Conservation (phyloP, 164 flowering plant genomes). For the Kingdonia uniflora region DNA sequence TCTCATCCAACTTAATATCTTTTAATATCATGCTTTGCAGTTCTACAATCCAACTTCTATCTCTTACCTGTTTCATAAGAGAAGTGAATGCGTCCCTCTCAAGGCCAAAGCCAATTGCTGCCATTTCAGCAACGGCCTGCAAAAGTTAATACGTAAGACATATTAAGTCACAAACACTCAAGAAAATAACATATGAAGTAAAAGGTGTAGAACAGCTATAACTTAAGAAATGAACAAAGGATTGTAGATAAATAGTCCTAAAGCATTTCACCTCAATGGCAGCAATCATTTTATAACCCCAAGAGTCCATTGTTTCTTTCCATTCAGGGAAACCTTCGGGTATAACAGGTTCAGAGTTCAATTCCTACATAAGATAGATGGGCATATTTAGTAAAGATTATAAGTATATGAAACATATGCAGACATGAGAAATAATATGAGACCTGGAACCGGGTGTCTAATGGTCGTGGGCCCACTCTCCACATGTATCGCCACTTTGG, state of each 20-base stretch:
- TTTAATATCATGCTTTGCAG: too few relatives aligned
- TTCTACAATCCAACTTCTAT: too few relatives aligned
- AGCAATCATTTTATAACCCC: constrained; percentile 90
- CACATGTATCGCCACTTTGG: constrained; percentile 99
- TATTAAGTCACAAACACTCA: background rate
- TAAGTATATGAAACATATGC: background rate
- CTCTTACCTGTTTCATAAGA: constrained; percentile 72
- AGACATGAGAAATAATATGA: background rate
- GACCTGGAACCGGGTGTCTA: constrained; percentile 76
- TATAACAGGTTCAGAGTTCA: constrained; percentile 89
- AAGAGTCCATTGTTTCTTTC: constrained; percentile 92
- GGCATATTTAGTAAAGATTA: background rate
- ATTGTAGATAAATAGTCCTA: background rate
- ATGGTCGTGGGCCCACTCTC: constrained; percentile 93
- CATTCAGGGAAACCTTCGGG: constrained; percentile 96
- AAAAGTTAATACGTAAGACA: background rate
- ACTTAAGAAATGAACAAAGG: background rate
- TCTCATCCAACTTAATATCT: too few relatives aligned
- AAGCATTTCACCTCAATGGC: constrained; percentile 56
- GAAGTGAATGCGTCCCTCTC: constrained; percentile 88
- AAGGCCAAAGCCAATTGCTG: constrained; percentile 91
- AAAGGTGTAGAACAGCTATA: background rate
- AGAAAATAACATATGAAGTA: background rate
- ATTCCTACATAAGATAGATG: constrained; percentile 38
- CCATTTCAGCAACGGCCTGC: constrained; percentile 97